Evolutionary conservation across 768 basidiomycete species (phyloP).

Genomic region (Sporobolomyces roseus): DNA sequence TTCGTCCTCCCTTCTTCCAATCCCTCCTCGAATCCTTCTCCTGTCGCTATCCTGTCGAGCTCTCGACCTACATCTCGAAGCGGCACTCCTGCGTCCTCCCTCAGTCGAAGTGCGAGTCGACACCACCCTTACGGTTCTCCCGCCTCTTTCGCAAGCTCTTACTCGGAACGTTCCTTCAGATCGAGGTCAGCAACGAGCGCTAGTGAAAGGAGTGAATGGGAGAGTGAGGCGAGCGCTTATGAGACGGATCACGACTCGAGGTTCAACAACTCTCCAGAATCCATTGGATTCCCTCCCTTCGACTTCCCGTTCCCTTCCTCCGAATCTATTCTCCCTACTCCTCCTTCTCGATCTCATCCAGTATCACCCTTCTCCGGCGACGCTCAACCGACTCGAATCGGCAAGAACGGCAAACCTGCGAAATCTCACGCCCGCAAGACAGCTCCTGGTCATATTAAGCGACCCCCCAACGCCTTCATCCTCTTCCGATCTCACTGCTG

Average conservation of each 20-base stretch:
- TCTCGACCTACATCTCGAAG: slow-evolving; percentile 9
- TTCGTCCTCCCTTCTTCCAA: slow-evolving; percentile 13
- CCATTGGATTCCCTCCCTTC: neutral
- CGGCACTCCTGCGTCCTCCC: neutral
- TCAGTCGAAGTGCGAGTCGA: slow-evolving; percentile 19
- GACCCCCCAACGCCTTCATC: slow-evolving; percentile 47
- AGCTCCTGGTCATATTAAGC: slow-evolving; percentile 45
- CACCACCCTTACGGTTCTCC: slow-evolving; percentile 36
- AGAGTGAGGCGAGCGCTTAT: slow-evolving; percentile 24
- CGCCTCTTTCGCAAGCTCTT: slow-evolving; percentile 14
- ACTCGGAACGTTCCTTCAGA: slow-evolving; percentile 6
- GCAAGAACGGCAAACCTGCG: slow-evolving; percentile 25
- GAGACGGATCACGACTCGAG: neutral
- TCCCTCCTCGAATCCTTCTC: too few species aligned
- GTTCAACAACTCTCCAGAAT: slow-evolving; percentile 4
- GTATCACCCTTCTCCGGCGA: neutral
- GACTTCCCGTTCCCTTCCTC: neutral
- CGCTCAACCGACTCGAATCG: neutral
- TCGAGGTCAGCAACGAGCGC: slow-evolving; percentile 18
- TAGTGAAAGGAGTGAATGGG: slow-evolving; percentile 30
- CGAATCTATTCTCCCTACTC: neutral
- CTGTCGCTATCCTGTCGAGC: neutral
- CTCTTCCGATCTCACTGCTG: slow-evolving; percentile 44
- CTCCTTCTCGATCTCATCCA: neutral
- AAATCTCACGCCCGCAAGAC: slow-evolving; percentile 45